These are phyloP conservation scores for Ceratocystiopsis sp. DNA, from an alignment of 2,329 filamentous ascomycete species.

Conservation along the genomic window DNA sequence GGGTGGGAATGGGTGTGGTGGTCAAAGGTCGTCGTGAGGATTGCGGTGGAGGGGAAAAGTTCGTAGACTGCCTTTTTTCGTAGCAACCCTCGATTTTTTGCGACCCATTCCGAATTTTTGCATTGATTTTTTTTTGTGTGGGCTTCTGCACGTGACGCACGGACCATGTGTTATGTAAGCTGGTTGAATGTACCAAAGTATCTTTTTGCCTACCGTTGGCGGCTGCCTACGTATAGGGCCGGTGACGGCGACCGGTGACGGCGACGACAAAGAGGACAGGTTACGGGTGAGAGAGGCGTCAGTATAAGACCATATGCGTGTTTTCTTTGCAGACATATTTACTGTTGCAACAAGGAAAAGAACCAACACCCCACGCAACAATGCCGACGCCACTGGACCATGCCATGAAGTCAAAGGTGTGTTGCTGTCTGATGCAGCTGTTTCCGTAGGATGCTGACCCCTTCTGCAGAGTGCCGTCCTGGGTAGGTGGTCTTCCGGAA, in stretches of 20 bases:
- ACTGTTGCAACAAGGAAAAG: not conserved
- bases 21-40: constrained; percentile 5
- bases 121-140: not conserved
- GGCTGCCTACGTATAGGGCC: not conserved
- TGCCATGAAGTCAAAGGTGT: constrained; percentile 52
- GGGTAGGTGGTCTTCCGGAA: constrained; percentile 26
- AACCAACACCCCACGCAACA: not conserved
- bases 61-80: not conserved
- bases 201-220: not conserved
- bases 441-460: constrained; percentile 5
- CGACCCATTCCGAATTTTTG: not conserved
- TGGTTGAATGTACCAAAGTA: too few relatives aligned
- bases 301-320: too few relatives aligned
- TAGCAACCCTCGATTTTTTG: not conserved
- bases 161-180: too few relatives aligned
- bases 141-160: too few relatives aligned
- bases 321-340: not conserved
- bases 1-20: constrained; percentile 8
- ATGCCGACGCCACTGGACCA: constrained; percentile 57
- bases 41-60: constrained; percentile 7
- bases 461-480: constrained; percentile 46
- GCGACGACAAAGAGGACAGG: too few relatives aligned
- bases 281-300: not conserved
- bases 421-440: constrained; percentile 17
- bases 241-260: not conserved